These are phyloP conservation scores for Microcera coccophila DNA, from an alignment of 2,329 filamentous ascomycete species.

Conservation along the genomic window DNA sequence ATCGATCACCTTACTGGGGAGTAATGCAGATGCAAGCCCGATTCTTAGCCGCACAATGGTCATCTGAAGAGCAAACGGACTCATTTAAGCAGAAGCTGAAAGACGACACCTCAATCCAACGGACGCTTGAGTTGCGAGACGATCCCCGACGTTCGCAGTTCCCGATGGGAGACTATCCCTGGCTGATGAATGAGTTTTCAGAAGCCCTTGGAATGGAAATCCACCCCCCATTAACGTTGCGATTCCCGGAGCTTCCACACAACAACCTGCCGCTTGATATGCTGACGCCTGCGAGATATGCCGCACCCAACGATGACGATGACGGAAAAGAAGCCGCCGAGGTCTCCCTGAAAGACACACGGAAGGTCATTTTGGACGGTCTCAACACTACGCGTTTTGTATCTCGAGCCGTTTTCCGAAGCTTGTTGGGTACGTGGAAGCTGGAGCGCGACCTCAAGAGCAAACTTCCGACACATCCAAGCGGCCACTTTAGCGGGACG, in stretches of 20 bases:
- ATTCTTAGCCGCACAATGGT: constrained; percentile 61
- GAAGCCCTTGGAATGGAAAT: constrained; percentile 52
- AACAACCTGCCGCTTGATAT: constrained; percentile 47
- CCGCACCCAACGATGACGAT: constrained; percentile 32
- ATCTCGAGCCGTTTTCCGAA: constrained; percentile 64
- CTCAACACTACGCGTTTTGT: constrained; percentile 51
- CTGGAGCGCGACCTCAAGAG: constrained; percentile 56
- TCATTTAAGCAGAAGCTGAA: constrained; percentile 36
- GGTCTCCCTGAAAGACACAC: constrained; percentile 45
- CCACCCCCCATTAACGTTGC: constrained; percentile 25
- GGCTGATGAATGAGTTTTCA: constrained; percentile 68
- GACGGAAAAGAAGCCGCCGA: constrained; percentile 37
- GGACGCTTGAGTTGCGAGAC: constrained; percentile 48
- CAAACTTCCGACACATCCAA: constrained; percentile 55
- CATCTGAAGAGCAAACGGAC: constrained; percentile 14
- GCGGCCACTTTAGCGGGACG: constrained; percentile 60
- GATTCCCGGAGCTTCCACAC: constrained; percentile 34
- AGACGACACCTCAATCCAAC: constrained; percentile 42
- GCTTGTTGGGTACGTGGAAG: constrained; percentile 66
- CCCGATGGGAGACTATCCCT: constrained; percentile 78
- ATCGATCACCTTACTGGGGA: constrained; percentile 80
- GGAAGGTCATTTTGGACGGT: constrained; percentile 38
- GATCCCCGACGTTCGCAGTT: constrained; percentile 62
- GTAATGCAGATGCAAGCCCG: constrained; percentile 84
- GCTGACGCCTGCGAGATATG: constrained; percentile 55